Evolutionary conservation across 306 rosid genomes (phyloP).

Genomic region (Begonia fuchsioides): DNA sequence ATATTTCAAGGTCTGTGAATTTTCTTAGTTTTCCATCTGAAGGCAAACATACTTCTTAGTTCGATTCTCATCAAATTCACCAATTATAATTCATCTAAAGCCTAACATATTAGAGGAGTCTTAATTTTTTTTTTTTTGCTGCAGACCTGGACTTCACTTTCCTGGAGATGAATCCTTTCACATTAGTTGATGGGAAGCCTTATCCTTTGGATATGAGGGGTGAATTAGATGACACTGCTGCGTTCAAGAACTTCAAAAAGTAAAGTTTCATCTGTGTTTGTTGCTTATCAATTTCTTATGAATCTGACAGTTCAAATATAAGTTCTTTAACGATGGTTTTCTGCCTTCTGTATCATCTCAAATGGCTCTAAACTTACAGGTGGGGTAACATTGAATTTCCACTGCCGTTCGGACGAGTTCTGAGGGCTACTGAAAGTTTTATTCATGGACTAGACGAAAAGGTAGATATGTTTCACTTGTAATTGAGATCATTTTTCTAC

Average conservation of each 20-base stretch:
- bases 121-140: neutral
- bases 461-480: constrained; percentile 21
- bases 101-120: no score
- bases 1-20: constrained; percentile 64
- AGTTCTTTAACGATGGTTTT: neutral
- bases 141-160: constrained; percentile 94
- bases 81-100: no score
- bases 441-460: constrained; percentile 86
- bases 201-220: constrained; percentile 99
- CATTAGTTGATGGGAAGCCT: constrained; percentile 82
- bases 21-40: neutral
- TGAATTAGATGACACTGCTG: constrained; percentile 91
- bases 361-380: constrained; percentile 28
- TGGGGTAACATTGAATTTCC: constrained; percentile 87
- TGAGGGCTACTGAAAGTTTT: constrained; percentile 70
- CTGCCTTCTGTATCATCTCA: constrained; percentile 9
- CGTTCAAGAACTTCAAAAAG: constrained; percentile 97
- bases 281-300: constrained; percentile 4
- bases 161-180: constrained; percentile 93
- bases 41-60: no score
- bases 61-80: no score
- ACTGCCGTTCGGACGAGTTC: constrained; percentile 89
- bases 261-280: constrained; percentile 15
- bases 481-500: no score
- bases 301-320: constrained; percentile 4